Percentiles rank a stretch among this genome's conserved stretches.
Conservation (phyloP, 2,329 filamentous ascomycete genomes). For the Exophiala dermatitidis region DNA sequence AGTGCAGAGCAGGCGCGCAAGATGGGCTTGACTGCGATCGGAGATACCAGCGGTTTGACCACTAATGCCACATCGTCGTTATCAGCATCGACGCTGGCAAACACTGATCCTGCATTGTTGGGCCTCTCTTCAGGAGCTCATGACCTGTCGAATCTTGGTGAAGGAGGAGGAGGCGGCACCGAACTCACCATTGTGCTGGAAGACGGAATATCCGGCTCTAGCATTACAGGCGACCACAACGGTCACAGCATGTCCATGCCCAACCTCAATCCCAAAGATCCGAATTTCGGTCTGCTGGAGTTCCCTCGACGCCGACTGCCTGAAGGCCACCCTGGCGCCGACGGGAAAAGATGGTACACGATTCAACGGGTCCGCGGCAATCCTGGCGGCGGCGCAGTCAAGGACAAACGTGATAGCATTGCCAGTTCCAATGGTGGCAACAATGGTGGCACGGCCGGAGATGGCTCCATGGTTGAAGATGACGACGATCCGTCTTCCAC, state of each 20-base stretch:
- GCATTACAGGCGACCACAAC: not conserved
- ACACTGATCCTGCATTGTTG: not conserved
- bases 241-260: constrained; percentile 14
- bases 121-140: not conserved
- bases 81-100: not conserved
- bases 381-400: constrained; percentile 36
- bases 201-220: constrained; percentile 5
- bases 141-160: constrained; percentile 5
- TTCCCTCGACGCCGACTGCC: constrained; percentile 35
- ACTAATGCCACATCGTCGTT: constrained; percentile 13
- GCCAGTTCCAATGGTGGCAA: constrained; percentile 6
- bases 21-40: constrained; percentile 9
- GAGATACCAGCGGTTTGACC: constrained; percentile 31
- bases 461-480: constrained; percentile 44
- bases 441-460: constrained; percentile 39
- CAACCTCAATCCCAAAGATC: constrained; percentile 11
- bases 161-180: constrained; percentile 26
- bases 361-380: constrained; percentile 73
- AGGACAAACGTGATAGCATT: constrained; percentile 17
- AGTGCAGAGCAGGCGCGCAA: constrained; percentile 40
- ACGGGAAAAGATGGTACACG: constrained; percentile 58
- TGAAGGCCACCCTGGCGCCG: constrained; percentile 42
- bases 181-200: constrained; percentile 26
- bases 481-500: constrained; percentile 35
- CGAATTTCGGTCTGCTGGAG: constrained; percentile 39